phyloP scores from a whole-genome alignment of 768 basidiomycete species.

The Pisolithus tinctorius region DNA sequence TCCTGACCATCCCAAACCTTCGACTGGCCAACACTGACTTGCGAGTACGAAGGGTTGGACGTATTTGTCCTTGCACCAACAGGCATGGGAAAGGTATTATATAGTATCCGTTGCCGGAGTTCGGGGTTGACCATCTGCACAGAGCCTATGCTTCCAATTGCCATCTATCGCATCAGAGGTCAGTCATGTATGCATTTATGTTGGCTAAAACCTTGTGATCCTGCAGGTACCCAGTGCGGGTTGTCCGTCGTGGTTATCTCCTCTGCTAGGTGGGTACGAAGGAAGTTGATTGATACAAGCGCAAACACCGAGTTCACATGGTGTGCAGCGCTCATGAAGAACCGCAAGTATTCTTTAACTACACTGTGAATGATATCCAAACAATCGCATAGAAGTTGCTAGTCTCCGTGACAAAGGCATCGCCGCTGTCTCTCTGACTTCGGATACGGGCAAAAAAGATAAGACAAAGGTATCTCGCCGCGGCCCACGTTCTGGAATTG shows the following conservation, averaged over 20 bases:
- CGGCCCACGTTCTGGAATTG: not conserved
- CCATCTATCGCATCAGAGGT: slow-evolving; percentile 67
- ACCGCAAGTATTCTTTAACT: slow-evolving; percentile 44
- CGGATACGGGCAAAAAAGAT: slow-evolving; percentile 52
- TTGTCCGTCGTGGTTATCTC: slow-evolving; percentile 73
- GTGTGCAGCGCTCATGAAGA: slow-evolving; percentile 67
- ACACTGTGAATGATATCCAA: slow-evolving; percentile 1
- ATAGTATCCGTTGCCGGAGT: not conserved
- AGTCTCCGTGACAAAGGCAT: slow-evolving; percentile 50
- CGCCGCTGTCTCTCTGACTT: slow-evolving; percentile 54
- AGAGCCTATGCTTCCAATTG: slow-evolving; percentile 85
- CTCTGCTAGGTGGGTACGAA: slow-evolving; percentile 53
- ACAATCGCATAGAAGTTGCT: slow-evolving; percentile 48
- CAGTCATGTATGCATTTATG: slow-evolving; percentile 1
- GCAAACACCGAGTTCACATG: not conserved
- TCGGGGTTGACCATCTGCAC: not conserved
- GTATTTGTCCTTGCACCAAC: slow-evolving; percentile 81
- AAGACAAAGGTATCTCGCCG: slow-evolving; percentile 40
- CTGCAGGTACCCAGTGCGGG: slow-evolving; percentile 41
- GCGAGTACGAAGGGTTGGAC: slow-evolving; percentile 48
- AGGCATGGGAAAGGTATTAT: slow-evolving; percentile 76
- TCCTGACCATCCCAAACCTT: not conserved
- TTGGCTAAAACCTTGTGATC: not conserved
- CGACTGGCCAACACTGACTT: too few relatives aligned
- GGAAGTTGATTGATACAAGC: not conserved